phyloP scores from a whole-genome alignment of 2,329 filamentous ascomycete genomes.

The Penicillium sp. region DNA sequence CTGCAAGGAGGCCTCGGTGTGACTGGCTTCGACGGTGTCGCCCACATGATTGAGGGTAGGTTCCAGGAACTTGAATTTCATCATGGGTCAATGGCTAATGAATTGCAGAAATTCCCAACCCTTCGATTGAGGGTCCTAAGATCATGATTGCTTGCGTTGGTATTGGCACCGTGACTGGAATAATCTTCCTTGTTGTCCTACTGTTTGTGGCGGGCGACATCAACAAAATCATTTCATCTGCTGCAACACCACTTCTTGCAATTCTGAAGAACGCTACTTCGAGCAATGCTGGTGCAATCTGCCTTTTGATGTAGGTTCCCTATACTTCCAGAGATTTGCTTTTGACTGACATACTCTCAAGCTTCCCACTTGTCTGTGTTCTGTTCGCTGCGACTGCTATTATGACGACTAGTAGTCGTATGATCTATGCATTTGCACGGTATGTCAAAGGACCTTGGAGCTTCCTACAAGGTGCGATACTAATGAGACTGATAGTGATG shows the following conservation, averaged over 20 bases:
- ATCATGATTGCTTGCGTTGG: slow-evolving; percentile 64
- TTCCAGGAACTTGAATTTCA: neutral
- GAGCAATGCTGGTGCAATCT: slow-evolving; percentile 59
- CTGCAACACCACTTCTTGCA: slow-evolving; percentile 57
- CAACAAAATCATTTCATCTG: slow-evolving; percentile 52
- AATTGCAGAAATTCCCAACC: slow-evolving; percentile 41
- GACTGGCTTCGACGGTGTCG: slow-evolving; percentile 50
- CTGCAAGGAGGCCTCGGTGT: slow-evolving; percentile 52
- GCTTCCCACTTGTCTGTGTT: slow-evolving; percentile 34
- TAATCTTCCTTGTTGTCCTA: slow-evolving; percentile 59
- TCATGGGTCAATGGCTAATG: slow-evolving; percentile 5
- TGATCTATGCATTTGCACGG: slow-evolving; percentile 38
- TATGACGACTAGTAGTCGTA: slow-evolving; percentile 38
- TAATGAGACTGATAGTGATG: slow-evolving; percentile 47
- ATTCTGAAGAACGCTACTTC: slow-evolving; percentile 62
- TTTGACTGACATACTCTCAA: slow-evolving; percentile 16
- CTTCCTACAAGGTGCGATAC: neutral
- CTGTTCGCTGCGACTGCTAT: slow-evolving; percentile 35
- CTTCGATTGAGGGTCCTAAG: slow-evolving; percentile 56
- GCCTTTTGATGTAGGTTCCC: slow-evolving; percentile 54
- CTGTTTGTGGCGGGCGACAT: slow-evolving; percentile 62
- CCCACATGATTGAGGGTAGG: slow-evolving; percentile 52
- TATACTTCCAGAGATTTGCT: neutral
- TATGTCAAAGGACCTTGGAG: slow-evolving; percentile 2
- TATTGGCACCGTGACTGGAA: slow-evolving; percentile 61